These are phyloP conservation scores for Colletotrichum lindemuthianum DNA, from an alignment of 2,329 filamentous ascomycete genomes.

Conservation along the genomic window DNA sequence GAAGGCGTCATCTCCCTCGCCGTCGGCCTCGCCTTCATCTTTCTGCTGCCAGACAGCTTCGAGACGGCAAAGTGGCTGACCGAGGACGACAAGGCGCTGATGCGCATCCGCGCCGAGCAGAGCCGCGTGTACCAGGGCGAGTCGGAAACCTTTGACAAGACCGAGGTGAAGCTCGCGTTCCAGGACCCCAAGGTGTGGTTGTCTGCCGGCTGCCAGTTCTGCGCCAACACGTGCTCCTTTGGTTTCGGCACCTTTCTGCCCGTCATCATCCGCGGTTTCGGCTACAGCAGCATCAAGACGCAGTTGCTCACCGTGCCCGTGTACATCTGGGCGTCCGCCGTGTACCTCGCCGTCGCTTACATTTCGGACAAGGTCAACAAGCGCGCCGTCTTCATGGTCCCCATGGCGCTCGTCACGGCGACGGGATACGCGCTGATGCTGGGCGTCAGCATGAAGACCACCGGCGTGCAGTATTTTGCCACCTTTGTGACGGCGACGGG, in stretches of 20 bases:
- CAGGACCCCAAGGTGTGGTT: slow-evolving; percentile 63
- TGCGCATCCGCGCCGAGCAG: slow-evolving; percentile 58
- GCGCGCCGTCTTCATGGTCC: slow-evolving; percentile 54
- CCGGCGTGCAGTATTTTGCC: slow-evolving; percentile 22
- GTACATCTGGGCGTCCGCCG: slow-evolving; percentile 59
- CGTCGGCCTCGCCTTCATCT: slow-evolving; percentile 54
- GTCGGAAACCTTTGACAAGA: slow-evolving; percentile 58
- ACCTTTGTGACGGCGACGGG: slow-evolving; percentile 19
- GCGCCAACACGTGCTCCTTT: slow-evolving; percentile 62
- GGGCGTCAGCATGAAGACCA: slow-evolving; percentile 55
- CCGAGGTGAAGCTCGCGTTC: slow-evolving; percentile 57
- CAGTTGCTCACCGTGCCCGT: slow-evolving; percentile 68
- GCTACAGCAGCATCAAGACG: slow-evolving; percentile 59
- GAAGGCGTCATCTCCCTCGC: slow-evolving; percentile 57
- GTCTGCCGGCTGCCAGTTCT: slow-evolving; percentile 60
- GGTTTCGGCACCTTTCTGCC: slow-evolving; percentile 68
- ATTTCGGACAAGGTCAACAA: slow-evolving; percentile 54
- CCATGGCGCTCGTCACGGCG: slow-evolving; percentile 59
- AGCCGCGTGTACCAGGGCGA: slow-evolving; percentile 58
- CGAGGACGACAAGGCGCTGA: slow-evolving; percentile 58
- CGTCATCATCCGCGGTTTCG: slow-evolving; percentile 62
- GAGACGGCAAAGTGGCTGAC: slow-evolving; percentile 59
- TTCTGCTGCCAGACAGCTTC: slow-evolving; percentile 52
- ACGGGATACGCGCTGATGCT: slow-evolving; percentile 60
- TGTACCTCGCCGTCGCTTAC: slow-evolving; percentile 56